These are phyloP conservation scores for Trifolium dubium DNA, from an alignment of 306 rosid genomes.

Conservation along the genomic window DNA sequence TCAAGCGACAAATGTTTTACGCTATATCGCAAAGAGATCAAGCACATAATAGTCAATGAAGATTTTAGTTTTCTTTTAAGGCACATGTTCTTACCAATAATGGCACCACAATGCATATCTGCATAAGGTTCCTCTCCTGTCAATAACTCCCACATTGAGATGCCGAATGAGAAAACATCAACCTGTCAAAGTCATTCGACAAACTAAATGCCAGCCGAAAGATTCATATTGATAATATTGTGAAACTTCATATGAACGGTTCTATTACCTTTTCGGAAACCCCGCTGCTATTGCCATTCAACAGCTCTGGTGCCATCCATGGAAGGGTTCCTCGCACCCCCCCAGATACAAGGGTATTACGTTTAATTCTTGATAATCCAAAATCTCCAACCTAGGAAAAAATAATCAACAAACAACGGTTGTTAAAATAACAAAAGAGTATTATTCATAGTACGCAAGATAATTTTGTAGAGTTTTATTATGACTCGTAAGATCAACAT, in stretches of 20 bases:
- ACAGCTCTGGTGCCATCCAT: slow-evolving; percentile 97
- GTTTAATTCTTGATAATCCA: slow-evolving; percentile 87
- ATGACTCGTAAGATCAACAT: not conserved
- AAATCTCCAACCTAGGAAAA: slow-evolving; percentile 86
- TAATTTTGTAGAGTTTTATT: slow-evolving; percentile 5
- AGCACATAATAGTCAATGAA: not conserved
- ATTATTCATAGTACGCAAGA: not conserved
- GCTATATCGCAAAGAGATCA: not conserved
- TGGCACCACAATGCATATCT: slow-evolving; percentile 95
- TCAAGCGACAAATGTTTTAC: not conserved
- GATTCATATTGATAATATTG: slow-evolving; percentile 25
- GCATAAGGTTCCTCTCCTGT: slow-evolving; percentile 98
- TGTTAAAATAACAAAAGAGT: not conserved
- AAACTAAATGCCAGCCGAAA: slow-evolving; percentile 25
- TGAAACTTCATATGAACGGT: slow-evolving; percentile 17
- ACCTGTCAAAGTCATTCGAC: slow-evolving; percentile 60
- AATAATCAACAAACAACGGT: not conserved
- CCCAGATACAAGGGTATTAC: slow-evolving; percentile 88
- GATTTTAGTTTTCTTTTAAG: slow-evolving; percentile 7
- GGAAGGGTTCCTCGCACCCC: slow-evolving; percentile 99
- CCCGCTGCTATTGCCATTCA: slow-evolving; percentile 75
- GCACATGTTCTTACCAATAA: slow-evolving; percentile 66
- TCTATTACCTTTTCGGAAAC: slow-evolving; percentile 89
- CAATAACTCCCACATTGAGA: slow-evolving; percentile 92
- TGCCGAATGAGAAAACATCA: slow-evolving; percentile 93